Base-by-base conservation (phyloP, 2,329 filamentous ascomycete species). In the Diaporthe sp. region DNA sequence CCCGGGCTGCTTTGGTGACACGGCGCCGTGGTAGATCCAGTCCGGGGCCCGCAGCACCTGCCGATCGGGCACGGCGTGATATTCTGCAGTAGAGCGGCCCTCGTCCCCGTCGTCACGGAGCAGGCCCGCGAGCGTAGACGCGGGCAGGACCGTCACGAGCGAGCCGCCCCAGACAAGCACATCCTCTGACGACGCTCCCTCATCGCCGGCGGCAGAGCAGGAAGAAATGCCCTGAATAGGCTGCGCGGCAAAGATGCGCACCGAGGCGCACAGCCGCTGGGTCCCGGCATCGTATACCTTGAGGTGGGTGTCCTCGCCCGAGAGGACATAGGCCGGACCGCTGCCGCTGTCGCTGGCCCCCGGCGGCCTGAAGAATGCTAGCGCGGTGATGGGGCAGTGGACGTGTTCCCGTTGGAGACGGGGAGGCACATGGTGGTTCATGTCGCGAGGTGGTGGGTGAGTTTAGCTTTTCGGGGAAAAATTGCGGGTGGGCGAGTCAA, bases 1-100 rank as follows among this genome's bases (percentile, higher is more conserved):
- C 38, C 80, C 80, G 2, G 78, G 75, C 38, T 83, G 80, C 55
- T 82, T 80, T 7, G 89, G 86, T 64, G 88, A 89, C 73, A 92
- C 83, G 45, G 86, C 84, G 47, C 89, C 92, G 81, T 94, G 91
- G 78, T 96, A 89, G 77, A 97, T 91, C 95, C 95, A 97, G 82
- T 97, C 95, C 7, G 89, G 87, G 2, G 90, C 89, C 4, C 82
- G 82, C 10, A 76, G 40, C 33, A 85, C 84, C 78, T 89, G 89
- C 9, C 76, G 78, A 33, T 81, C 72, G 28, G 69, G 71, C 42
- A 80, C 52, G n/a, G 75, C 71, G 77, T 70, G 19, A 76, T 70
- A 13, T 15, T 38, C 33, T 10, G 17, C 17, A 12, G 33, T 22
- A 22, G 33, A 22, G 17, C 25, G 9, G 35, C 30, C 54, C 79